These are phyloP conservation scores for Solanum paucissectum DNA, from an alignment of 257 asterid species.

Conservation along the genomic window DNA sequence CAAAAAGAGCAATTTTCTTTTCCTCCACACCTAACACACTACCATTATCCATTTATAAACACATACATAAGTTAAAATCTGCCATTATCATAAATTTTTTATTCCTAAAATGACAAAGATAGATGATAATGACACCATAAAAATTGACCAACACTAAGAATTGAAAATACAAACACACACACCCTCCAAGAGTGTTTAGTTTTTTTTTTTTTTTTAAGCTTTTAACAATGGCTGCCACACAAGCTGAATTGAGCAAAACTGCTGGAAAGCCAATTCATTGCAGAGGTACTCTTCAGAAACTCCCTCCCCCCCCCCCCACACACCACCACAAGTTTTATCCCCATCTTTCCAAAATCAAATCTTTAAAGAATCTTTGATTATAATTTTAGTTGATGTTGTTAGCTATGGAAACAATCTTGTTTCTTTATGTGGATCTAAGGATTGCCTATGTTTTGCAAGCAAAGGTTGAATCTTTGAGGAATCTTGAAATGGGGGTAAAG, in stretches of 20 bases:
- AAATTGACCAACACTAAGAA: background rate
- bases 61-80: background rate
- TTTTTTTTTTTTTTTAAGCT: background rate
- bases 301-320: background rate
- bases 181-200: background rate
- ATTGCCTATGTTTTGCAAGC: background rate
- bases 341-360: background rate
- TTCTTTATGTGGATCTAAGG: background rate
- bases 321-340: background rate
- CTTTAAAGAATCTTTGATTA: background rate
- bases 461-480: background rate
- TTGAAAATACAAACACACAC: background rate
- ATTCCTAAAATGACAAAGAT: background rate
- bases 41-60: no score
- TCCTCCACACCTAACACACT: background rate
- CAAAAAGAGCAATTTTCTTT: no score
- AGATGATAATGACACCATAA: background rate
- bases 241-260: constrained; percentile 2
- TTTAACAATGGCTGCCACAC: background rate
- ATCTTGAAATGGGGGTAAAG: background rate
- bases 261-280: constrained; percentile 68
- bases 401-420: background rate
- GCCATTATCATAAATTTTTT: background rate
- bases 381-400: background rate
- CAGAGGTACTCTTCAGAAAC: constrained; percentile 36